phyloP scores from a whole-genome alignment of 108 stramenopile species.

The Nitzschia sp. region DNA sequence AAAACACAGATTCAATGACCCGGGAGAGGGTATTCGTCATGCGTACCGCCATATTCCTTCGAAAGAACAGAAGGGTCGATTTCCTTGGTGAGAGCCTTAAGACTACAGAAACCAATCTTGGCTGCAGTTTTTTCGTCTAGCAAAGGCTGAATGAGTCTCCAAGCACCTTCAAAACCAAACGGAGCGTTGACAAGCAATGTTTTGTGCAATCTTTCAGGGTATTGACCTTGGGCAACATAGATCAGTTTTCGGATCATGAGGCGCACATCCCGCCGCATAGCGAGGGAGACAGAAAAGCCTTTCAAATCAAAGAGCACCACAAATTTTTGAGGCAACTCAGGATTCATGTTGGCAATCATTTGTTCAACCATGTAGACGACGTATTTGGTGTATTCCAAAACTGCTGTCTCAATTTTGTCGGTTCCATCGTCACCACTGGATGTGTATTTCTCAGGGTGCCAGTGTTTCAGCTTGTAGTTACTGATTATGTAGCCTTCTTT shows the following conservation, averaged over 20 bases:
- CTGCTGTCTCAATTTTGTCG: conserved; percentile 9
- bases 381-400: conserved; percentile 28
- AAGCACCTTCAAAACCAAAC: conserved; percentile 27
- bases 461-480: conserved; percentile 29
- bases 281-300: conserved; percentile 19
- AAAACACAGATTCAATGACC: neutral
- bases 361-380: conserved; percentile 28
- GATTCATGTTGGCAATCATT: conserved; percentile 29
- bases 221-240: conserved; percentile 34
- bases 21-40: conserved; percentile 23
- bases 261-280: conserved; percentile 22
- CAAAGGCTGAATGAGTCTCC: conserved; percentile 24
- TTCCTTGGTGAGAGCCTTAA: conserved; percentile 9
- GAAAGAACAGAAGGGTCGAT: conserved; percentile 24
- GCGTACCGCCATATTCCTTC: conserved; percentile 28
- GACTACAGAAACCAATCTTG: conserved; percentile 19
- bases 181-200: conserved; percentile 23
- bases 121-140: conserved; percentile 30
- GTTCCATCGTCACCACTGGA: neutral
- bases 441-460: conserved; percentile 22
- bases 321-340: conserved; percentile 22
- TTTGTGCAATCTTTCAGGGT: conserved; percentile 34
- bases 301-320: conserved; percentile 30
- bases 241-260: conserved; percentile 31
- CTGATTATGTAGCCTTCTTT: conserved; percentile 20